A percentile compares a stretch with the other conserved stretches of the same genome.
Conservation (phyloP, 2,329 filamentous ascomycete genomes). For the Cladosporium sp. region DNA sequence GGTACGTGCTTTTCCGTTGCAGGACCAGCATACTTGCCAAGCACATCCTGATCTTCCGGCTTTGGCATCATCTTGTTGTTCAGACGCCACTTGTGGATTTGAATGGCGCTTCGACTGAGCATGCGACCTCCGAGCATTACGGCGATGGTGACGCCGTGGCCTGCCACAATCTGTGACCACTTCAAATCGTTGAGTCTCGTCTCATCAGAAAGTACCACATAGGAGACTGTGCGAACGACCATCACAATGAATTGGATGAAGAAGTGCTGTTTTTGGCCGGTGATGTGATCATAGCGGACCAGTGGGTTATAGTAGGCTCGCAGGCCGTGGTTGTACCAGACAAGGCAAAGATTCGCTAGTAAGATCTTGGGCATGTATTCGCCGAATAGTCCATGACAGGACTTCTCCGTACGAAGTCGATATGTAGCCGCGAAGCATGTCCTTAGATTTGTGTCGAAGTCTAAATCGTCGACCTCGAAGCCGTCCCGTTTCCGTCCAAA, state of each 20-base stretch:
- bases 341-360: conserved; percentile 19
- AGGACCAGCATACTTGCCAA: conserved; percentile 25
- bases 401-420: conserved; percentile 15
- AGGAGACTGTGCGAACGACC: conserved; percentile 47
- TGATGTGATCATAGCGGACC: conserved; percentile 12
- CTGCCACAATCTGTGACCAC: conserved; percentile 37
- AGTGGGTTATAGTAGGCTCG: conserved; percentile 25
- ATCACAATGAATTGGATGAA: conserved; percentile 46
- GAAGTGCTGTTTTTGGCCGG: conserved; percentile 10
- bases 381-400: conserved; percentile 24
- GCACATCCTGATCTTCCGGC: conserved; percentile 27
- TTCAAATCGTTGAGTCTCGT: conserved; percentile 2
- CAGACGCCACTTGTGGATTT: conserved; percentile 26
- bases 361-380: conserved; percentile 23
- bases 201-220: conserved; percentile 11
- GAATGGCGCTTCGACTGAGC: conserved; percentile 22
- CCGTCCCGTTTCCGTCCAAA: background rate
- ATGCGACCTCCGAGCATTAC: conserved; percentile 44
- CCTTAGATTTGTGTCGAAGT: background rate
- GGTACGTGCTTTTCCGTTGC: conserved; percentile 20
- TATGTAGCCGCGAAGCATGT: conserved; percentile 13
- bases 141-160: conserved; percentile 53
- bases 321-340: conserved; percentile 33
- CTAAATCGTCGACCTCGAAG: background rate
- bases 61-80: conserved; percentile 31